Evolutionary conservation across 306 rosid species (phyloP), one percentile per base, ranked within the genome.

Genomic region (Delonix regia): DNA sequence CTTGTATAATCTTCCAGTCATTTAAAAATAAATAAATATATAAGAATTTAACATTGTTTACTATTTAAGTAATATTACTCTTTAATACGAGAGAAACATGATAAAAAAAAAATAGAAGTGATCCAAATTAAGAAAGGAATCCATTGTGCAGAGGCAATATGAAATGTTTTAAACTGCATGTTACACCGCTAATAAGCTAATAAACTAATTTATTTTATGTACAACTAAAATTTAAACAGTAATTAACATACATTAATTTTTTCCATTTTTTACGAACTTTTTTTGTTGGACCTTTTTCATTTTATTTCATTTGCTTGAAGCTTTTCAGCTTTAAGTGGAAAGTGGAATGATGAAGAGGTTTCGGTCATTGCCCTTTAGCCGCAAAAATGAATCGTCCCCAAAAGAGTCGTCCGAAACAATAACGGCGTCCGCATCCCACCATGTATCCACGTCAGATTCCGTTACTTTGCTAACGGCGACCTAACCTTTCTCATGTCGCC

Each of bases 401-500:
- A 33, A 42, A 22, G 62, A 53, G 44, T 71, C 77, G 39, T 85
- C 84, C 28, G 85, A 56, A 74, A 80, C 84, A 5, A 83, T 41
- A 61, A 75, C 79, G n/a, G 83, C 84, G 52, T 88, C 87, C 3
- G 88, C 86, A 67, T 90, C 94, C 86, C 90, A 90, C 98, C 94
- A 89, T 7, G 83, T 82, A 63, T 87, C 89, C 87, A 82, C 71
- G 78, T 88, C 97, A 52, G 84, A 67, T 16, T 69, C 86, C 84
- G 88, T 87, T 22, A 85, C 78, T 3, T 63, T 80, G 1, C 70
- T 74, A 94, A 69, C 85, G 94, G 97, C 71, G 85, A 63, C 30
- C 68, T 63, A 4, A 82, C 87, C 19, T 92, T 94, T 53, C 97
- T 89, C 83, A 89, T 71, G 77, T 94, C 98, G 3, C 97, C 97